Conservation (phyloP, 2,329 filamentous ascomycete genomes). For the Apiospora koreana region DNA sequence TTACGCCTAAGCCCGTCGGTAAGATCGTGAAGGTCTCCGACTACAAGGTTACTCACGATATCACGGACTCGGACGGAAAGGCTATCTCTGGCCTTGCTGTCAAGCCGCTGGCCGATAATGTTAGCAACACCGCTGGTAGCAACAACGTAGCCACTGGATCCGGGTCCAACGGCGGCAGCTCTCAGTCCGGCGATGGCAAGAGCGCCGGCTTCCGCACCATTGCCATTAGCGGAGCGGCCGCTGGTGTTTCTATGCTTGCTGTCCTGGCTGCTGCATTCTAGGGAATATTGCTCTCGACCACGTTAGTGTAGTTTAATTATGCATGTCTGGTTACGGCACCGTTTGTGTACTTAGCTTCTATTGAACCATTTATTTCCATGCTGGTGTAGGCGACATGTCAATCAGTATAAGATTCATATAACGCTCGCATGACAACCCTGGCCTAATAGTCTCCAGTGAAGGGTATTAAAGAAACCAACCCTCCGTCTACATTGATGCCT, state of each 20-base stretch:
- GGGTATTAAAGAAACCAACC: too few relatives aligned
- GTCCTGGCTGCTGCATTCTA: constrained; percentile 4
- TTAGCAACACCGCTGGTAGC: constrained; percentile 24
- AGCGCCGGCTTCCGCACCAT: constrained; percentile 11
- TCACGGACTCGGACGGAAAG: constrained; percentile 43
- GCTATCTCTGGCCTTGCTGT: constrained; percentile 49
- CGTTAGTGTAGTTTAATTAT: constrained; percentile 2
- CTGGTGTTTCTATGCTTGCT: constrained; percentile 7
- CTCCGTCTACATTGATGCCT: background rate
- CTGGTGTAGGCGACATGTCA: background rate
- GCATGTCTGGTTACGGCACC: background rate
- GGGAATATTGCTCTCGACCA: background rate
- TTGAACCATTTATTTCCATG: background rate
- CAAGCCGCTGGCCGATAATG: constrained; percentile 25
- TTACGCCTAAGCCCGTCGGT: constrained; percentile 63
- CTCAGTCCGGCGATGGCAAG: background rate
- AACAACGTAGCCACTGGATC: constrained; percentile 11
- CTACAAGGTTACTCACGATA: constrained; percentile 54
- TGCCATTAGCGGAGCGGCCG: constrained; percentile 7
- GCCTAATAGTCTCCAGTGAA: too few relatives aligned
- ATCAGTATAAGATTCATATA: too few relatives aligned
- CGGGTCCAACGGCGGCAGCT: background rate
- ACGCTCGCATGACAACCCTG: too few relatives aligned
- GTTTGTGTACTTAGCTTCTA: constrained; percentile 8
- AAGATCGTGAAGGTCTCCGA: constrained; percentile 69